A percentile compares a stretch with the other conserved stretches of the same genome.
Evolutionary conservation across 2,329 filamentous ascomycete genomes (phyloP).

Genomic region (Leptosphaerulina australis): DNA sequence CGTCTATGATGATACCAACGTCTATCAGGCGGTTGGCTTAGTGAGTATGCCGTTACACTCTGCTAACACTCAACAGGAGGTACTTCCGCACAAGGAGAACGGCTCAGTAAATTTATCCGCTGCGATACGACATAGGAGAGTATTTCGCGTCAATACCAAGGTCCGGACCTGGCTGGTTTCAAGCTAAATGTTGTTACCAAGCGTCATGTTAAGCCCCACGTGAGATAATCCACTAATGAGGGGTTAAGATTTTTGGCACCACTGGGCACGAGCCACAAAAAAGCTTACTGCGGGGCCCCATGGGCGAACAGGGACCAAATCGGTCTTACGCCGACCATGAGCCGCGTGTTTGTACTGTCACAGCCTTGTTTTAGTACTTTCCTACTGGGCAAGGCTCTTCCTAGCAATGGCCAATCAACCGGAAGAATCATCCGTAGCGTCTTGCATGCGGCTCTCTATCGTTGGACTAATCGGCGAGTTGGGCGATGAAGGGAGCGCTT

Average conservation of each 20-base stretch:
- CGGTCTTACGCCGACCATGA: constrained; percentile 13
- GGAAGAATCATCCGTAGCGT: constrained; percentile 16
- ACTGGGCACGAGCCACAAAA: constrained; percentile 15
- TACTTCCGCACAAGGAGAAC: constrained; percentile 5
- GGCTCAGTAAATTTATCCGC: constrained; percentile 3
- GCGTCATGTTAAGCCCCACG: constrained; percentile 1
- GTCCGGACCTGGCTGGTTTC: constrained; percentile 4
- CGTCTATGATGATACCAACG: not conserved
- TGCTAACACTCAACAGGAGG: constrained; percentile 12
- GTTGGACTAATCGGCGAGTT: constrained; percentile 4
- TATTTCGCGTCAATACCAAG: constrained; percentile 17
- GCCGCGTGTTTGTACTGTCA: not conserved
- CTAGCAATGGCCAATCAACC: constrained; percentile 10
- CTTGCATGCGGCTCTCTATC: constrained; percentile 14
- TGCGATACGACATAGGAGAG: constrained; percentile 1
- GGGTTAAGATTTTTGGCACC: constrained; percentile 13
- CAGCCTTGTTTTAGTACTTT: constrained; percentile 9
- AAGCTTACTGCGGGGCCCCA: constrained; percentile 31
- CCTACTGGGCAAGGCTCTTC: constrained; percentile 9
- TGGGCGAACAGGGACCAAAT: constrained; percentile 19
- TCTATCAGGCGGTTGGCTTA: not conserved
- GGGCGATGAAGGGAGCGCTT: constrained; percentile 5
- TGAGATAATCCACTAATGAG: constrained; percentile 20
- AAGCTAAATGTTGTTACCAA: not conserved
- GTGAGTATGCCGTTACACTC: not conserved